Conservation (phyloP, 164 flowering plant genomes). For the Magnolia sinica region DNA sequence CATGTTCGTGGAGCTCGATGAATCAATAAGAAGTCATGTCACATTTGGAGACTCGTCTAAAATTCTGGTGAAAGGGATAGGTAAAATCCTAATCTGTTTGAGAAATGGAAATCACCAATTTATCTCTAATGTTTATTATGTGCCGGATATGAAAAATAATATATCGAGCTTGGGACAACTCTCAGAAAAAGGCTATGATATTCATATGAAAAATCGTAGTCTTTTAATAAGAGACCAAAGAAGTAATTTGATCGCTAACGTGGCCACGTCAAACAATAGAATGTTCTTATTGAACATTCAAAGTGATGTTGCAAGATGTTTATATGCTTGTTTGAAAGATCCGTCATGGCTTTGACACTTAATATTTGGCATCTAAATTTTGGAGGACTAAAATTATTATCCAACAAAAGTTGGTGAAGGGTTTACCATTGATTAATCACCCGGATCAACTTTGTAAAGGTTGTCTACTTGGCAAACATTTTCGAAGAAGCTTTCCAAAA, state of each 20-base stretch:
- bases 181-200: neutral
- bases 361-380: neutral
- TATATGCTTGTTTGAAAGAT: no score
- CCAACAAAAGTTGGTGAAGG: neutral
- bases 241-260: no score
- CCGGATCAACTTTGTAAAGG: neutral
- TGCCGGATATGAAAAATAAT: neutral
- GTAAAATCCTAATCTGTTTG: neutral
- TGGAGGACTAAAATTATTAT: neutral
- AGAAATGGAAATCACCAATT: neutral
- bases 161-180: neutral
- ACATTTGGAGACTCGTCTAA: neutral
- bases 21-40: neutral
- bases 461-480: neutral
- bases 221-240: neutral
- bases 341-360: neutral
- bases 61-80: neutral
- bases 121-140: neutral
- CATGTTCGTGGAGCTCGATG: neutral
- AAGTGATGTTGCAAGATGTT: neutral
- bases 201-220: neutral
- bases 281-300: neutral
- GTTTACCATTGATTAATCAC: neutral
- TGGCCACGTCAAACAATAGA: no score
- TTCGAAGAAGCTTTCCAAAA: neutral